Percentiles rank a stretch among this genome's conserved stretches.
These are phyloP conservation scores for Pistacia atlantica DNA, from an alignment of 345 rosid genomes.

Conservation along the genomic window DNA sequence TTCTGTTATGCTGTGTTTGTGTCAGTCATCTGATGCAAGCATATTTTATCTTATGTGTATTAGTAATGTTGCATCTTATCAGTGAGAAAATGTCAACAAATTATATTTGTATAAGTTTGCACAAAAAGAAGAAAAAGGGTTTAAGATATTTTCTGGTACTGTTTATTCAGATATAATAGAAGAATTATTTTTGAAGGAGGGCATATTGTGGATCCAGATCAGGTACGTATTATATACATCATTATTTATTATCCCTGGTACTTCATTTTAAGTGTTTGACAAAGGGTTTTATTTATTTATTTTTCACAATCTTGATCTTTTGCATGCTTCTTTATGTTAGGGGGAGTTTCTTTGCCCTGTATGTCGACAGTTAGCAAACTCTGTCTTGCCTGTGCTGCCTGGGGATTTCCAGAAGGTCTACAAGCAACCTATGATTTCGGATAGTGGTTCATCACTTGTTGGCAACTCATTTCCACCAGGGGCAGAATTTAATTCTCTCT, in stretches of 20 bases:
- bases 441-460: conserved; percentile 18
- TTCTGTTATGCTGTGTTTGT: not conserved
- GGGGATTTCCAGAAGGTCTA: conserved; percentile 45
- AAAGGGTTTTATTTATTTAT: not conserved
- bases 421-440: conserved; percentile 48
- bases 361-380: conserved; percentile 88
- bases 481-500: conserved; percentile 36
- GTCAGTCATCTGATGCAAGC: not conserved
- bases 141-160: conserved; percentile 4
- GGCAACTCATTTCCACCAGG: conserved; percentile 28
- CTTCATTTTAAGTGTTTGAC: not conserved
- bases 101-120: not conserved
- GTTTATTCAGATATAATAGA: conserved; percentile 52
- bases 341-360: conserved; percentile 98
- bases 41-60: no score
- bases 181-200: conserved; percentile 88
- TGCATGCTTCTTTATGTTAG: conserved; percentile 44
- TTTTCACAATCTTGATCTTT: conserved; percentile 5
- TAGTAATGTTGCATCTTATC: not conserved
- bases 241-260: not conserved
- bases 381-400: conserved; percentile 68
- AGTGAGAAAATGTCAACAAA: not conserved
- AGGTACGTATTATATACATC: conserved; percentile 45
- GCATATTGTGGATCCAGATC: conserved; percentile 74
- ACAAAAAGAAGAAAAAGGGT: not conserved